phyloP scores from a whole-genome alignment of 345 rosid genomes.

The Corchorus capsularis region DNA sequence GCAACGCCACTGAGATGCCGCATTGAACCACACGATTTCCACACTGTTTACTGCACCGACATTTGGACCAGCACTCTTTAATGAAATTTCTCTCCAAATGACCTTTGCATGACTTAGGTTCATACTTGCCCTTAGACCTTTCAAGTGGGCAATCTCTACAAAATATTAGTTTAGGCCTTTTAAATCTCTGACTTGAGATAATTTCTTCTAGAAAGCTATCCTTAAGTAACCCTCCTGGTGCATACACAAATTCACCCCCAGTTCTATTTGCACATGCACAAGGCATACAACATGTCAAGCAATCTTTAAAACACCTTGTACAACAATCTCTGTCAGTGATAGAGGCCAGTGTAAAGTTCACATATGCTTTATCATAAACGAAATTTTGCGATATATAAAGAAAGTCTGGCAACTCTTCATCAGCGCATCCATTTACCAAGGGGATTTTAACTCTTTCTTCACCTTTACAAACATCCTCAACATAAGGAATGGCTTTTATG shows the following conservation, averaged over 20 bases:
- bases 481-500: not conserved
- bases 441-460: not conserved
- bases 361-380: not conserved
- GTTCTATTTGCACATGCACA: not conserved
- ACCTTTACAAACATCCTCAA: not conserved
- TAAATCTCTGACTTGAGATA: not conserved
- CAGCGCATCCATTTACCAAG: not conserved
- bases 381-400: not conserved
- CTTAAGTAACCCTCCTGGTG: slow-evolving; percentile 2
- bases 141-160: slow-evolving; percentile 5
- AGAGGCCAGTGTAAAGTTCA: not conserved
- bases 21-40: slow-evolving; percentile 47
- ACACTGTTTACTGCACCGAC: slow-evolving; percentile 37
- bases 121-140: not conserved
- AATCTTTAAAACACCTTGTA: not conserved
- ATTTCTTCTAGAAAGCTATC: not conserved
- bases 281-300: not conserved
- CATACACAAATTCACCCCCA: slow-evolving; percentile 2
- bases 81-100: slow-evolving; percentile 11
- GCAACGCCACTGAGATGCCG: slow-evolving; percentile 35
- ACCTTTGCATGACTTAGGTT: not conserved
- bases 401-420: not conserved
- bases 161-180: not conserved
- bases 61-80: slow-evolving; percentile 47
- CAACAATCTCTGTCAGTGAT: not conserved